Percentiles rank a stretch among this genome's conserved stretches.
Evolutionary conservation across 495 filamentous ascomycete species (phyloP).

Genomic region (Penicillium longicatenatum): DNA sequence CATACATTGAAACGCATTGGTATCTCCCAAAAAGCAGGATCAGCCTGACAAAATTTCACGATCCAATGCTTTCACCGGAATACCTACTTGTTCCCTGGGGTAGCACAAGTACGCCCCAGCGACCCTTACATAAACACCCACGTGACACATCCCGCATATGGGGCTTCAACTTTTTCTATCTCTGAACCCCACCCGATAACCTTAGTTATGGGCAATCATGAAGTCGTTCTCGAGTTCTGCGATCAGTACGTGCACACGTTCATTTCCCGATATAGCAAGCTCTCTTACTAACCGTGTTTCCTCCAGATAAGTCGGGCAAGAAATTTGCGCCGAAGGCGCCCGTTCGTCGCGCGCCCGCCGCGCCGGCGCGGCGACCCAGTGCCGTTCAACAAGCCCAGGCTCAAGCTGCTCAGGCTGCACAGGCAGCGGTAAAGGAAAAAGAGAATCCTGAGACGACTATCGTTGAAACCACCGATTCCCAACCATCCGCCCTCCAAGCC

Average conservation of each 20-base stretch:
- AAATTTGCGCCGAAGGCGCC: slow-evolving; percentile 52
- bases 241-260: slow-evolving; percentile 48
- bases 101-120: not conserved
- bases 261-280: not conserved
- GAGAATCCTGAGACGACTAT: slow-evolving; percentile 3
- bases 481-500: not conserved
- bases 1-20: no score
- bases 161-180: slow-evolving; percentile 22
- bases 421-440: slow-evolving; percentile 25
- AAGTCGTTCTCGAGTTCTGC: slow-evolving; percentile 58
- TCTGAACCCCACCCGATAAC: slow-evolving; percentile 12
- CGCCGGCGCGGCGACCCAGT: slow-evolving; percentile 42
- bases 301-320: slow-evolving; percentile 55
- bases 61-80: no score
- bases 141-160: slow-evolving; percentile 15
- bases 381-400: slow-evolving; percentile 37
- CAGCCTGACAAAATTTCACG: no score
- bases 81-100: no score
- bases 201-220: slow-evolving; percentile 41
- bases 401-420: slow-evolving; percentile 37
- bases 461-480: not conserved
- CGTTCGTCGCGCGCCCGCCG: slow-evolving; percentile 42
- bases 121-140: not conserved
- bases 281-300: slow-evolving; percentile 1
- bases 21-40: no score